Base-by-base conservation (phyloP, 345 rosid genomes). In the Euphorbia peplus region DNA sequence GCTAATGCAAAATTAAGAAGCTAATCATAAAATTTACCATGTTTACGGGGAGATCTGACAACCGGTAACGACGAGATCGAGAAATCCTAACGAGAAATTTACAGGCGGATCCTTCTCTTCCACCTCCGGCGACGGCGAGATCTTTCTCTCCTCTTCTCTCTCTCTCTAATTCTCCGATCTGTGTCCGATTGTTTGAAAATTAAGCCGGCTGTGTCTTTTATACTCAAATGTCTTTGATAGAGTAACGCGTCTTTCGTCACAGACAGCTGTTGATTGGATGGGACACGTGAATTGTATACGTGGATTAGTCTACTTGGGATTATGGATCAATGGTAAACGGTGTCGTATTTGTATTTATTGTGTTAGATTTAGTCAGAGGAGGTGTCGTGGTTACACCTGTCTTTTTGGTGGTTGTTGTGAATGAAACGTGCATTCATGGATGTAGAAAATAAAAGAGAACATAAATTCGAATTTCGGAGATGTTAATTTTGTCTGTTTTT, bases 1-100 rank as follows among this genome's bases (percentile, higher is more conserved):
- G 1, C 61, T 1, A 37, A 59, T 59, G 3, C 4, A 21, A 26
- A 5, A 32, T 7, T 6, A 37, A 2, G 2, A 28, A 28, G 53
- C 24, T 10, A 41, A 56, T 57, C 6, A 28, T 29, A 6, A 16
- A 53, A 41, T 68, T 61, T 79, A 84, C 85, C 87, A 84, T 81
- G 72, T 54, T 73, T 62, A 41, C 35, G 18, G 75, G 52, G 69
- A 61, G 71, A 79, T 62, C 60, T 24, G 76, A 63, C 14, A 1
- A 68, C 76, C 65, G 74, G 73, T 12, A 74, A 70, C 61, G 71
- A 12, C 39, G 56, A 59, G 54, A 70, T 56, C 44, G 39, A 39
- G 25, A 67, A 61, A 60, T 52, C 59, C 67, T 7, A n/a, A 44
- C 61, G 72, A 60, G 56, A 70, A 18, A 29, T 35, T n/a, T 21